Base-by-base conservation (phyloP, 441 rosid species). In the Kokia cookei region DNA sequence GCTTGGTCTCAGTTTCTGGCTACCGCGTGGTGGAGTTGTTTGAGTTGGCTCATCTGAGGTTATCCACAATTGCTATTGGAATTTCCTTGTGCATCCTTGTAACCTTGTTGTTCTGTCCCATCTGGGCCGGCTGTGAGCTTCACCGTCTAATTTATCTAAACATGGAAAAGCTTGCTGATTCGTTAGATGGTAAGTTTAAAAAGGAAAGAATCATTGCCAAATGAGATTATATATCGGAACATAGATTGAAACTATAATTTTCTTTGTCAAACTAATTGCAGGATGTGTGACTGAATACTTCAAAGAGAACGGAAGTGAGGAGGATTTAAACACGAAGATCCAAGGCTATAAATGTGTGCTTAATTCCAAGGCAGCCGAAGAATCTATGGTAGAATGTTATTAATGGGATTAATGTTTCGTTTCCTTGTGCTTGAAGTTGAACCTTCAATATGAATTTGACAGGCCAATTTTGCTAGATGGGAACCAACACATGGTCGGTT, bases 71-170 rank as follows among this genome's bases (percentile, higher is more conserved):
- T 17, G 84, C 80, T 2, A 87, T 84, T 19, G 92, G 94, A 65
- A 78, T 84, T 40, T 77, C 89, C n/a, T 60, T 88, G 0, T 90
- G 94, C 86, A 79, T 90, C 37, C 32, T 88, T 69, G 78, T 84
- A 37, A 84, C 86, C 82, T 83, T 84, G 77, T 64, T 83, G 47
- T 43, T 85, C 50, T 85, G 82, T 54, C 94, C 94, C 63, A 78
- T 90, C 10, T 90, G 94, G 92, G 94, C 91, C 2, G 92, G 92
- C 13, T 59, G 61, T 40, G 90, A 90, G 76, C 91, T 90, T 71
- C 92, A 90, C 69, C 72, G 45, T 62, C 86, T 88, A 54, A 78
- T 82, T 65, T 75, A 79, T 57, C 80, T 74, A 10, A 90, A 90
- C 78, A 43, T 84, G 75, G 87, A 78, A 17, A 90, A 86, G 65